phyloP scores from a whole-genome alignment of 768 basidiomycete genomes.

The Boletus tylopilopsis region DNA sequence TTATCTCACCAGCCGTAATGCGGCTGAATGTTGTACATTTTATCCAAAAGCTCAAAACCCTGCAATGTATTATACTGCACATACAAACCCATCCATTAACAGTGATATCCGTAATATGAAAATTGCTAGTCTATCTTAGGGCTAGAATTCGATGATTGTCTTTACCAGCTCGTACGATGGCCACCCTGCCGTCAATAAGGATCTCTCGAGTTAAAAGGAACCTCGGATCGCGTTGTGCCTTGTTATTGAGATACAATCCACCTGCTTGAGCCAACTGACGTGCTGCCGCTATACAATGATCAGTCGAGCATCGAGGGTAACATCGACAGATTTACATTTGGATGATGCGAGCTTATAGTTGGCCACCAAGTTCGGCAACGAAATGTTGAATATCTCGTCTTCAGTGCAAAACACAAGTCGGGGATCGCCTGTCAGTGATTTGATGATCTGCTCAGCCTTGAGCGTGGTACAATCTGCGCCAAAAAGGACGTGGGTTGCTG shows the following conservation, averaged over 20 bases:
- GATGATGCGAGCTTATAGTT: constrained; percentile 57
- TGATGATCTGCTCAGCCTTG: constrained; percentile 51
- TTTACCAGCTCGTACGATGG: constrained; percentile 71
- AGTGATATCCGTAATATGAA: neutral
- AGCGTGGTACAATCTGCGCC: constrained; percentile 39
- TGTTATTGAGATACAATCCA: constrained; percentile 73
- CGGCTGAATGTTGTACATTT: too few relatives aligned
- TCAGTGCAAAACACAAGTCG: constrained; percentile 52
- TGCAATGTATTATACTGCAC: constrained; percentile 13
- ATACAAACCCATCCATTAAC: neutral
- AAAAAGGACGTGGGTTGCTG: constrained; percentile 46
- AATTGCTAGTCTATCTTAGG: constrained; percentile 20
- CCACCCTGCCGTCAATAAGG: constrained; percentile 59
- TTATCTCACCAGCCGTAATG: neutral
- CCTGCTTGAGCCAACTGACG: constrained; percentile 56
- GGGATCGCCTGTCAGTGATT: constrained; percentile 62
- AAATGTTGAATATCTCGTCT: constrained; percentile 48
- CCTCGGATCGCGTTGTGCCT: constrained; percentile 47
- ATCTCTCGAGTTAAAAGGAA: constrained; percentile 39
- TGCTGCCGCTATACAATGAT: constrained; percentile 53
- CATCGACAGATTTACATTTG: constrained; percentile 45
- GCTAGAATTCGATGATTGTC: constrained; percentile 62
- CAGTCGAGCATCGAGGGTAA: neutral
- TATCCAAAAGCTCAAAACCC: neutral
- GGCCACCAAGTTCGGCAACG: constrained; percentile 60